Evolutionary conservation across 306 rosid genomes (phyloP), one percentile per base, ranked within the genome.

Genomic region (Citrullus amarus): DNA sequence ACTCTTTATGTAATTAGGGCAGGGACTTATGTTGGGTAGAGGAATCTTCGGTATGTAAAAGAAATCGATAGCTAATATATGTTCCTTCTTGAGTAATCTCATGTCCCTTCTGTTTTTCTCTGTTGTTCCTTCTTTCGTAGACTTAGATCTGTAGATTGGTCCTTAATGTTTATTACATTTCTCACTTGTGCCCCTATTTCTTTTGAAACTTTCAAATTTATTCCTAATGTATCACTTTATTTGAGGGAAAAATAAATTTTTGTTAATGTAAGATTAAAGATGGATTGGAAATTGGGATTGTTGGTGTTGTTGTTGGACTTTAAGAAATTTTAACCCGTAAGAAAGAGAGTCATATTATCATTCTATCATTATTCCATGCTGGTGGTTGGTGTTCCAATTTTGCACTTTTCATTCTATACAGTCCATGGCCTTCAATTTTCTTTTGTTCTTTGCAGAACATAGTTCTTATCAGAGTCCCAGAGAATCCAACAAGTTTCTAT

Each of bases 381-480:
- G 39, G 39, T 4, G 39, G 5, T 36, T 36, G 39, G 39, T 36
- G 39, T 41, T 41, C 44, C 44, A 41, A 41, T 41, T 41, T 41
- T 41, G 44, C 44, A 41, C 5, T 41, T 41, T 41, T 41, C 1
- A 41, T 41, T 41, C 1, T 41, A 6, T 41, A 6, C 44, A 6
- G 44, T 41, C 1, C 9, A 41, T 41, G 9, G 2, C 9, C 44
- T 6, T 41, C 9, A 41, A 6, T 8, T 41, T 41, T 41, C 44
- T 41, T 41, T 41, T 41, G 8, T 41, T 78, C 72, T 84, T 28
- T 88, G 88, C 91, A 94, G 98, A 92, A 92, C 81, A 85, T 94
- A 76, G 96, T 91, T 86, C 90, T 94, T 39, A 88, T 94, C 67
- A 88, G 86, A 80, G 97, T 90, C 84, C 91, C 93, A 36, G 97